These are phyloP conservation scores for Acanthamoeba healyi DNA, from an alignment of 208 protist species.

Conservation along the genomic window DNA sequence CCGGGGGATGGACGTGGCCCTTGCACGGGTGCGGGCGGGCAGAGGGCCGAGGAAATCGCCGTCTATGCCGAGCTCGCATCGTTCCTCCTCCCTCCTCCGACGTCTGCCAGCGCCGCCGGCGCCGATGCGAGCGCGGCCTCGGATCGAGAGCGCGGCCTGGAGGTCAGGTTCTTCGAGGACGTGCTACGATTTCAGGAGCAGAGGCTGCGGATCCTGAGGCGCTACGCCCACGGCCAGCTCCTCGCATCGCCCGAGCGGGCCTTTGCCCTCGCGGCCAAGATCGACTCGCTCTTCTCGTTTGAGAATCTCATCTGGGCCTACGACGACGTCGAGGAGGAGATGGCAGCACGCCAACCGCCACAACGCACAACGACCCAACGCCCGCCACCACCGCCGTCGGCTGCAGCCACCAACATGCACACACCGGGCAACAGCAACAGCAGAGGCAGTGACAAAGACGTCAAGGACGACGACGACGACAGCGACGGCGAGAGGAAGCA, in stretches of 20 bases:
- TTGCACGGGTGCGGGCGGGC: not conserved
- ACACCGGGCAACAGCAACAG: not conserved
- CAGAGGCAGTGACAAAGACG: not conserved
- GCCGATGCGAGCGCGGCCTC: not conserved
- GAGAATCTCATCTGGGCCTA: not conserved
- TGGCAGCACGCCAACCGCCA: not conserved
- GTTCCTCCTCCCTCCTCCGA: not conserved
- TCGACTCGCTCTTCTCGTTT: not conserved
- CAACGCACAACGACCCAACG: not conserved
- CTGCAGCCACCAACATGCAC: too few relatives aligned
- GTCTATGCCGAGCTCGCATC: not conserved
- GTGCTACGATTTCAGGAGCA: conserved; percentile 1
- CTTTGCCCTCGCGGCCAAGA: not conserved
- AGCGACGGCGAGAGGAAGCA: too few relatives aligned
- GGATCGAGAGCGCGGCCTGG: not conserved
- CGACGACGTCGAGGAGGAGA: not conserved
- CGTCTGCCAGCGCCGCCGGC: too few relatives aligned
- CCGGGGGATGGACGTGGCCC: too few relatives aligned
- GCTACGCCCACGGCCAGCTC: not conserved
- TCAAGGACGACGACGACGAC: too few relatives aligned
- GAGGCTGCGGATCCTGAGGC: not conserved
- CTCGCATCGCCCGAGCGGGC: not conserved
- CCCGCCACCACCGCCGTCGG: not conserved
- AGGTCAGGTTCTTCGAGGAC: not conserved
- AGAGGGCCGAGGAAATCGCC: not conserved